A percentile compares a stretch with the other conserved stretches of the same genome.
Conservation (phyloP, 192 early-diverging fungal species). For the Pilaira anomala region DNA sequence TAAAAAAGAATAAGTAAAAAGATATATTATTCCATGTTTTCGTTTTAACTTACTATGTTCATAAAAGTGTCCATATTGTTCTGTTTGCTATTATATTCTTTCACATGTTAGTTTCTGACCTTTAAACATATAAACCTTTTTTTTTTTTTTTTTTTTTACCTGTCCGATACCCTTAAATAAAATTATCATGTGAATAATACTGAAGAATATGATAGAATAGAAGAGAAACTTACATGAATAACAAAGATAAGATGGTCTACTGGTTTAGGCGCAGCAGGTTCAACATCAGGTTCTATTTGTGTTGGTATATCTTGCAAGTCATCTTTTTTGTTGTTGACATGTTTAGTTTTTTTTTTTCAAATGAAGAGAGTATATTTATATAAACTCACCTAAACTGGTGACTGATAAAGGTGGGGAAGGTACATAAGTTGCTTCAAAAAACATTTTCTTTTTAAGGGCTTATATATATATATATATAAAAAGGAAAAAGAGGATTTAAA, state of each 20-base stretch:
- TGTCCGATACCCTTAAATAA: conserved; percentile 34
- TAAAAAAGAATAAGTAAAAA: not conserved
- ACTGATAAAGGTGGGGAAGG: conserved; percentile 27
- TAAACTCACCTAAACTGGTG: not conserved
- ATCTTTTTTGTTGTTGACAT: not conserved
- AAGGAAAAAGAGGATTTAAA: too few relatives aligned
- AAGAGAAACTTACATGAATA: conserved; percentile 32
- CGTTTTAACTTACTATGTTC: conserved; percentile 31
- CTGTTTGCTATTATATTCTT: conserved; percentile 31
- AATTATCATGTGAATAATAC: not conserved
- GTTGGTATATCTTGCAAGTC: not conserved
- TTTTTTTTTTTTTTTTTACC: conserved; percentile 12
- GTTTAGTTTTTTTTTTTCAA: not conserved
- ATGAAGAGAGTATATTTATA: too few relatives aligned
- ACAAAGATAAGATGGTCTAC: conserved; percentile 40
- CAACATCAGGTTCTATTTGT: conserved; percentile 6
- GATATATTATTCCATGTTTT: not conserved
- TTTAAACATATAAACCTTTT: not conserved
- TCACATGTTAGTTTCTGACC: not conserved
- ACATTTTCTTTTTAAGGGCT: conserved; percentile 27
- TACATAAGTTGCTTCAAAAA: conserved; percentile 33
- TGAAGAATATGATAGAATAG: not conserved
- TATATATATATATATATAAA: too few relatives aligned
- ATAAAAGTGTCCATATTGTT: conserved; percentile 42
- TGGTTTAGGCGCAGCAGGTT: conserved; percentile 16